These are phyloP conservation scores for Phytopythium aichiense DNA, from an alignment of 352 stramenopile species.

Conservation along the genomic window DNA sequence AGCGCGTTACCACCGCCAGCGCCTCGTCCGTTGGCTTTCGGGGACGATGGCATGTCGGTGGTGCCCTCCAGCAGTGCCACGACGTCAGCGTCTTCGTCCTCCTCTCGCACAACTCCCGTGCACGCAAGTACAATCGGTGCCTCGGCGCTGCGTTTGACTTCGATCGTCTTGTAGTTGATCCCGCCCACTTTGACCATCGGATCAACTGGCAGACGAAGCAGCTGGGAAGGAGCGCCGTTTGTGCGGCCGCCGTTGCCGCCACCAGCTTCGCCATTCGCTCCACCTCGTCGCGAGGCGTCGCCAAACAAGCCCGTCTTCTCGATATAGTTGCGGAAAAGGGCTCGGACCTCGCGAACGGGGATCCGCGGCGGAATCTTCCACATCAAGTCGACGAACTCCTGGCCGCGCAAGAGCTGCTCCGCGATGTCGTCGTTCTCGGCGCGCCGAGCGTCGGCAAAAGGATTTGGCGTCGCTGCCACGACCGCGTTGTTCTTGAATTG, in stretches of 20 bases:
- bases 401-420: slow-evolving; percentile 76
- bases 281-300: slow-evolving; percentile 6
- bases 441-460: slow-evolving; percentile 7
- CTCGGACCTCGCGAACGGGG: slow-evolving; percentile 48
- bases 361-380: slow-evolving; percentile 77
- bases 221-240: slow-evolving; percentile 11
- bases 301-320: slow-evolving; percentile 47
- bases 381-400: slow-evolving; percentile 81
- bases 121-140: slow-evolving; percentile 79
- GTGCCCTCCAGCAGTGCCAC: slow-evolving; percentile 22
- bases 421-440: slow-evolving; percentile 54
- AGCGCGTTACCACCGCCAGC: background rate
- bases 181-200: slow-evolving; percentile 65
- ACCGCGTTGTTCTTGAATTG: slow-evolving; percentile 59
- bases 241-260: background rate
- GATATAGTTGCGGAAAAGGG: slow-evolving; percentile 43
- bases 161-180: slow-evolving; percentile 67
- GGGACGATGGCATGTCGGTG: slow-evolving; percentile 25
- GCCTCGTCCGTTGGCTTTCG: background rate
- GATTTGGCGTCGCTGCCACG: background rate
- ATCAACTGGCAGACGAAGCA: slow-evolving; percentile 69
- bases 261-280: slow-evolving; percentile 1
- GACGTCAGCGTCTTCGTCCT: slow-evolving; percentile 49
- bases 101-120: slow-evolving; percentile 67
- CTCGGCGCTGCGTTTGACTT: slow-evolving; percentile 81